Evolutionary conservation across 2,329 filamentous ascomycete genomes (phyloP).

Genomic region (Aspergillus sp.): DNA sequence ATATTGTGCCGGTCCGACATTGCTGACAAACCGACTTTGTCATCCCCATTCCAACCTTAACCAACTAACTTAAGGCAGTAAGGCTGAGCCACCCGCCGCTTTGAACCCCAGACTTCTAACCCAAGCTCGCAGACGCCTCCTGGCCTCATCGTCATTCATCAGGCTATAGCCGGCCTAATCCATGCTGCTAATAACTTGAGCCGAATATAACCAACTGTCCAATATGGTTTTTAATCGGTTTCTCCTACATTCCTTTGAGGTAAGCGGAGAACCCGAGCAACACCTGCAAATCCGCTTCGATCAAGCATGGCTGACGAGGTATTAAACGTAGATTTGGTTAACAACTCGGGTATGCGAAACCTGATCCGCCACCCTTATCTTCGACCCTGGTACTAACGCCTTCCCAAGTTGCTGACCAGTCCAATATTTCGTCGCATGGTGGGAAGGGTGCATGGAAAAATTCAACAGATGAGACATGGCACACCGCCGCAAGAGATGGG

Average conservation of each 20-base stretch:
- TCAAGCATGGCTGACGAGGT: constrained; percentile 12
- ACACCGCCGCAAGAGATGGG: constrained; percentile 45
- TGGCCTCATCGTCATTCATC: background rate
- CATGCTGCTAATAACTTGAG: background rate
- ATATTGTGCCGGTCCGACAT: background rate
- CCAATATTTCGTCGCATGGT: constrained; percentile 46
- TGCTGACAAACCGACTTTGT: background rate
- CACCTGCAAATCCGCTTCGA: background rate
- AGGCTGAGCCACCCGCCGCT: no score
- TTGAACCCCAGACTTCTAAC: background rate
- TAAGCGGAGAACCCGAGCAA: background rate
- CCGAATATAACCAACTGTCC: background rate
- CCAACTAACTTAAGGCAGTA: no score
- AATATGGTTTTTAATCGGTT: background rate
- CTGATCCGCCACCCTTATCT: background rate
- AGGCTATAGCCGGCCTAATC: background rate
- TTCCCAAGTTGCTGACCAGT: constrained; percentile 41
- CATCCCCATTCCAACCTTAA: no score
- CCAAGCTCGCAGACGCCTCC: background rate
- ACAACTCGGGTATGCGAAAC: constrained; percentile 35
- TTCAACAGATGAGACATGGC: constrained; percentile 44
- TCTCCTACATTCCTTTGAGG: constrained; percentile 3
- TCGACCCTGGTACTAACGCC: constrained; percentile 9
- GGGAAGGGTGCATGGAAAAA: constrained; percentile 41
- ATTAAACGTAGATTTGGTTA: constrained; percentile 34